Evolutionary conservation across 805 yeast species (phyloP), one percentile per base, ranked within the genome.

Genomic region (Phaffomyces antillensis): DNA sequence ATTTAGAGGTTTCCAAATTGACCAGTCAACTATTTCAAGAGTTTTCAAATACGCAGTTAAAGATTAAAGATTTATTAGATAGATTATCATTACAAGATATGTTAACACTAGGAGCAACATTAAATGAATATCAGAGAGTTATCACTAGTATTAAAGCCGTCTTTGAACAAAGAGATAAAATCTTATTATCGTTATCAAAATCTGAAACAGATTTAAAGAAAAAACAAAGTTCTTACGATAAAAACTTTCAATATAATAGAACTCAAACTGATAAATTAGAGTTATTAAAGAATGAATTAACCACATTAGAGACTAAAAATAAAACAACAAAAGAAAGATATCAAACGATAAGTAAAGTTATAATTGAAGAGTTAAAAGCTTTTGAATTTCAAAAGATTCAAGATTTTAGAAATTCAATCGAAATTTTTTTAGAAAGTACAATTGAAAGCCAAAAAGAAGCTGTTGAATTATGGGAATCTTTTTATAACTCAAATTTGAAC

Each of bases 401-500:
- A 34, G 98, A 90, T 55, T 88, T 91, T 64, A 77, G 96, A 59
- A 86, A 86, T 56, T 77, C 89, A 50, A 86, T 91, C 42, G 99
- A 93, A 64, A 83, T 91, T 12, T 90, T 81, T 56, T 75, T 95
- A 60, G 98, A 93, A 63, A 79, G 93, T 42, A 77, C 93, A 23
- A 85, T 90, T 44, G 99, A 93, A 64, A 75, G 89, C 30, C 99
- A 93, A 64, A 93, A 93, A 66, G 96, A 89, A 61, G 80, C 84
- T 30, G 86, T 86, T 47, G 95, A 86, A 59, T 62, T 83, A n/a
- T 86, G 91, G 87, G 93, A 86, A 61, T 80, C 89, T 0, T 93
- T 91, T 59, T 89, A 88, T 59, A 86, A 83, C 41, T 68, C 63
- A n/a, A 58, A 63, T 34, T 51, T 68, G 39, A 52, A 59, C 28